phyloP scores from a whole-genome alignment of 2,329 filamentous ascomycete genomes.

The Neonectria sp. region DNA sequence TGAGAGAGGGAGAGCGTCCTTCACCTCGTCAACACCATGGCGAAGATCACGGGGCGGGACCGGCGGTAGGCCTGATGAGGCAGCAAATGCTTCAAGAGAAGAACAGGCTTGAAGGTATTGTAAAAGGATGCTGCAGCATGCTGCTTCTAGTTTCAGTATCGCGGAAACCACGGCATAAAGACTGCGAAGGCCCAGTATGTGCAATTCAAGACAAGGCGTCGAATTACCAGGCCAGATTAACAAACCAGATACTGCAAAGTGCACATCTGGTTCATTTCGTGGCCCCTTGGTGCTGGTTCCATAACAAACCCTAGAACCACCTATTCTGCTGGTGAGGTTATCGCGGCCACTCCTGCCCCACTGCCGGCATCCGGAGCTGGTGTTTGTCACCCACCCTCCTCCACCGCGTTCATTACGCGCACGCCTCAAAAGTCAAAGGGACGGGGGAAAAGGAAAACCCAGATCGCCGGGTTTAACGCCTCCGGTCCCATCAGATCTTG shows the following conservation, averaged over 20 bases:
- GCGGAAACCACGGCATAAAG: not conserved
- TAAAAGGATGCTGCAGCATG: not conserved
- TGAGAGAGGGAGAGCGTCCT: conserved; percentile 17
- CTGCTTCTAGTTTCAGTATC: not conserved
- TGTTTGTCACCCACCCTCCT: conserved; percentile 35
- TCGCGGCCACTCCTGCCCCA: conserved; percentile 29
- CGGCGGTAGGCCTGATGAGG: not conserved
- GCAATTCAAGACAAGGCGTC: not conserved
- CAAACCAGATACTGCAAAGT: not conserved
- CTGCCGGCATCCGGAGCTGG: conserved; percentile 33
- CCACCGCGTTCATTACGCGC: not conserved
- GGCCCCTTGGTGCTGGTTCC: not conserved
- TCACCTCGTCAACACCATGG: conserved; percentile 16
- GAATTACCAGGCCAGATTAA: not conserved
- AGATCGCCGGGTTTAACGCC: conserved; percentile 28
- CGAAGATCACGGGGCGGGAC: conserved; percentile 1
- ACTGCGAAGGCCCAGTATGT: not conserved
- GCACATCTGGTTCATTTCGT: not conserved
- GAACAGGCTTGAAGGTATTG: not conserved
- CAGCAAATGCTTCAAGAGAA: not conserved
- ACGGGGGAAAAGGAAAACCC: not conserved
- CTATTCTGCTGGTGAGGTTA: conserved; percentile 34
- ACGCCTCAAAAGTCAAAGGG: not conserved
- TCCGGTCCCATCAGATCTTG: conserved; percentile 35
- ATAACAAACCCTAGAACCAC: not conserved